Evolutionary conservation across 2,329 filamentous ascomycete genomes (phyloP), one percentile per base, ranked within the genome.

Genomic region (Trichoderma guizhouense): DNA sequence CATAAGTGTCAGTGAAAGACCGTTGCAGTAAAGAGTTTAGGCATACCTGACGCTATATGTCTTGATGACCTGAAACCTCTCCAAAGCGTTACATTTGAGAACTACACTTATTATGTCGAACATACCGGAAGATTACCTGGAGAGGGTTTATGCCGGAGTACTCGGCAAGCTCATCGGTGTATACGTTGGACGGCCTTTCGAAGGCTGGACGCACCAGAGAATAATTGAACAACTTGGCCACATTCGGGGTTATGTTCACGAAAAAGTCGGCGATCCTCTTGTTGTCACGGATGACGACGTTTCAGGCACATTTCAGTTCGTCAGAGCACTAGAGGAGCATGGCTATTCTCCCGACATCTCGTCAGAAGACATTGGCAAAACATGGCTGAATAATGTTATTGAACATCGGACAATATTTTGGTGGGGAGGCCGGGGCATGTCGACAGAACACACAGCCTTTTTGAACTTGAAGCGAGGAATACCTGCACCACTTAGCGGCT

Each of bases 161-260:
- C 77, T 82, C 7, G 81, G 81, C 1, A 82, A 82, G 72, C 74
- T 82, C 14, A 79, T 82, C 30, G 80, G 81, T 21, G 81, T 82
- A 8, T 82, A 82, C 68, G 69, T 82, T 15, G 81, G 81, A 28
- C 78, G 81, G 0, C 81, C 81, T 0, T 80, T 82, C 47, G 80
- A 82, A 71, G 77, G 77, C 53, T 82, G 81, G 81, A 81, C 80
- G 3, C 77, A 81, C 68, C 74, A 79, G 65, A 74, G 75, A 3
- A 82, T 82, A 68, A 53, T 79, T 18, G 24, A 74, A 2, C 71
- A 78, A 32, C 75, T 82, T 0, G 81, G 81, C 5, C 76, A 75
- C 7, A 76, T 81, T 28, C 72, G 74, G n/a, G 74, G 79, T 73
- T 81, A 80, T 43, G 79, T 81, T 24, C 79, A 81, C 70, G 76